These are phyloP conservation scores for Teunomyces kruisii DNA, from an alignment of 805 yeast genomes.

Conservation along the genomic window DNA sequence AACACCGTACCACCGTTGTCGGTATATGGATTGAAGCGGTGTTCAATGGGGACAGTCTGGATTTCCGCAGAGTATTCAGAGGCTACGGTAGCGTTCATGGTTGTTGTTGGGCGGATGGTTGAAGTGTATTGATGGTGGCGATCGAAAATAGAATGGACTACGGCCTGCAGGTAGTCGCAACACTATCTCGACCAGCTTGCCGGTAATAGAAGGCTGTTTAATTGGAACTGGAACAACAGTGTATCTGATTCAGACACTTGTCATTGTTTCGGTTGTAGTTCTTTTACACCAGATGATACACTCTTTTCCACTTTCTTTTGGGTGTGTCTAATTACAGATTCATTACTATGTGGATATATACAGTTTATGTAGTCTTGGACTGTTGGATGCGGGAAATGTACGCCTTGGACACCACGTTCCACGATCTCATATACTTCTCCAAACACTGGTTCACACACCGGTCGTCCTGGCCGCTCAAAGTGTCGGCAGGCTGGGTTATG, in stretches of 20 bases:
- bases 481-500: constrained; percentile 57
- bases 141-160: not conserved
- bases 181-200: not conserved
- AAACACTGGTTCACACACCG: constrained; percentile 75
- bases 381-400: constrained; percentile 76
- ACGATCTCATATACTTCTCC: constrained; percentile 84
- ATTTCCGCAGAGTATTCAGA: constrained; percentile 61
- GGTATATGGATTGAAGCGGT: constrained; percentile 87
- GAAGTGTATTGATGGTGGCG: not conserved
- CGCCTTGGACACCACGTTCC: constrained; percentile 80
- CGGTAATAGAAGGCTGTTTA: no score
- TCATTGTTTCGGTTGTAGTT: no score
- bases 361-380: constrained; percentile 4
- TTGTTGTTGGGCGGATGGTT: not conserved
- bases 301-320: no score
- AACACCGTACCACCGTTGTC: constrained; percentile 97
- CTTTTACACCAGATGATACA: no score
- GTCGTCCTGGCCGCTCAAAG: constrained; percentile 52
- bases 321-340: not conserved
- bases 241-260: no score
- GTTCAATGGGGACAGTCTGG: constrained; percentile 70
- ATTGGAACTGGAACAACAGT: no score
- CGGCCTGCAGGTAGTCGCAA: not conserved
- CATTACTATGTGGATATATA: not conserved
- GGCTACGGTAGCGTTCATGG: constrained; percentile 48